Base-by-base conservation (phyloP, 352 stramenopile genomes). In the Phytopythium vexans region DNA sequence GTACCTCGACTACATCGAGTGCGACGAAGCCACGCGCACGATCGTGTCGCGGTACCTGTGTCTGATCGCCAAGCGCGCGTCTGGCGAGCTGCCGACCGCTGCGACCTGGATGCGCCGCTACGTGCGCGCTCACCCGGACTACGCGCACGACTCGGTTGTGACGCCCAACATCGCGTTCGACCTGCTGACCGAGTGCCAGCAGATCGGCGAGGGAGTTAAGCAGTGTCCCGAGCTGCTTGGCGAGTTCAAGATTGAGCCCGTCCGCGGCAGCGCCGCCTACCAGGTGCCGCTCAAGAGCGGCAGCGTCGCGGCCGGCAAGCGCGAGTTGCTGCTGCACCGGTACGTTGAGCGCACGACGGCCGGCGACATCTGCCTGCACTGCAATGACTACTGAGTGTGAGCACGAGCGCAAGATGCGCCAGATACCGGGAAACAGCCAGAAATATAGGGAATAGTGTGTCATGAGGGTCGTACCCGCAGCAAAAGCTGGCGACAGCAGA, bases 1-100 rank as follows among this genome's bases (percentile, higher is more conserved):
- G 12, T 99, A 99, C 71, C 58, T 99, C 49, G 97, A 99, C 65
- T 88, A 98, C 64, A 99, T 99, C 50, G 89, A 97, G 60, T 99
- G 95, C 72, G 96, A 99, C 61, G 82, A 92, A 44, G 75, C 88
- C 27, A 98, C 93, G 31, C 74, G 83, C 33, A 73, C 75, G 34
- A 58, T 91, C 33, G 72, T 94, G 35, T 58, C 72, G 40, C 73
- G 76, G 39, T 95, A 95, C 63, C 67, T 95, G 70, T 83, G 84
- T 42, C 83, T 99, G 32, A 98, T 99, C 56, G 76, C 86, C 54
- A 97, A 98, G 66, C 86, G 96, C 49, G 87, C 96, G 6, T 98
- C 84, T 33, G 97, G 97, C 34, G 90, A 98, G 64, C 72, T 99
- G n/a, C 71, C 97, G 4, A 99, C 97, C 16, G 88, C 96, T 27